These are phyloP conservation scores for Phylloboletellus chloephorus DNA, from an alignment of 1,284 basidiomycete species.

Conservation along the genomic window DNA sequence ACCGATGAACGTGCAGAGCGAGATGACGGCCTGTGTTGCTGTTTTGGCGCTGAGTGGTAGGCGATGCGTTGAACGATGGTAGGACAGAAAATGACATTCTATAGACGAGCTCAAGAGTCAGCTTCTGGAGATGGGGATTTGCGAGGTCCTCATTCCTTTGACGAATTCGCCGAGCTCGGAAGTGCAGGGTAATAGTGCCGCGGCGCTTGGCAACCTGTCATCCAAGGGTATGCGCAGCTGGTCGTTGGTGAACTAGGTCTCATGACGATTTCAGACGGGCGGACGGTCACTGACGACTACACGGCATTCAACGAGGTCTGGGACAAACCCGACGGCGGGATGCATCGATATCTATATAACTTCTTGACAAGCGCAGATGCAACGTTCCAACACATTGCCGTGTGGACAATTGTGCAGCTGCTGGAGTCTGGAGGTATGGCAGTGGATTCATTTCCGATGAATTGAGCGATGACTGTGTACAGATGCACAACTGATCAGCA, in stretches of 20 bases:
- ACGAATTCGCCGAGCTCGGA: slow-evolving; percentile 96
- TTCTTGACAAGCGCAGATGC: slow-evolving; percentile 94
- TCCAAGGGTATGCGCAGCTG: slow-evolving; percentile 73
- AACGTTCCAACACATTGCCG: slow-evolving; percentile 99
- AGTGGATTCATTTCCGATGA: slow-evolving; percentile 1
- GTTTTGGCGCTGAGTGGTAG: slow-evolving; percentile 88
- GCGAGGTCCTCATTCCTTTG: slow-evolving; percentile 94
- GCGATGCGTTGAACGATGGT: slow-evolving; percentile 21
- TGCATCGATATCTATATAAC: slow-evolving; percentile 92
- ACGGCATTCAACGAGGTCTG: slow-evolving; percentile 97
- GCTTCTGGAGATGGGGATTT: slow-evolving; percentile 96
- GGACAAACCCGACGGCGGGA: slow-evolving; percentile 95
- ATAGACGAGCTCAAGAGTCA: slow-evolving; percentile 93
- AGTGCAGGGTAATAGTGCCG: slow-evolving; percentile 98
- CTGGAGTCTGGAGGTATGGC: slow-evolving; percentile 83
- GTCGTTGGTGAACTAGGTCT: not conserved
- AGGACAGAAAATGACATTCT: slow-evolving; percentile 10
- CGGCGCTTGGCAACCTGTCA: slow-evolving; percentile 94
- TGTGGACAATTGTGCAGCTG: slow-evolving; percentile 97
- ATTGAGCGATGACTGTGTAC: not conserved
- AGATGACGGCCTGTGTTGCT: slow-evolving; percentile 99
- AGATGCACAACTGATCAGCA: slow-evolving; percentile 87
- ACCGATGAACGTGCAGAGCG: slow-evolving; percentile 95
- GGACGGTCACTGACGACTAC: slow-evolving; percentile 87
- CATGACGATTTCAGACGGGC: slow-evolving; percentile 49